These are phyloP conservation scores for Omphalea diandra DNA, from an alignment of 441 rosid species.

Conservation along the genomic window DNA sequence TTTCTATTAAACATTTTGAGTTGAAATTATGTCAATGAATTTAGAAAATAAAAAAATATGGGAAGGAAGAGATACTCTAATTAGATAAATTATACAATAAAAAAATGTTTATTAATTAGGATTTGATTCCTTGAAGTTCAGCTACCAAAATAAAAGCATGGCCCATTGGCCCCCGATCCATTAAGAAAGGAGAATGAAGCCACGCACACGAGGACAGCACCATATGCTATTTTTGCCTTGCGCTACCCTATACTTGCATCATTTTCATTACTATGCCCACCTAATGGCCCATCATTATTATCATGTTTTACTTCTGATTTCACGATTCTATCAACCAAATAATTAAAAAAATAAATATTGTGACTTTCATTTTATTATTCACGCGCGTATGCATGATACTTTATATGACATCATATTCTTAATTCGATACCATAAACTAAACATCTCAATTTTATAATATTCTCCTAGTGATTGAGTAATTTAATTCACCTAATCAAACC, in stretches of 20 bases:
- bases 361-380: no score
- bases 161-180: constrained; percentile 9
- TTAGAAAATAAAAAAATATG: no score
- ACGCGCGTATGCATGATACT: no score
- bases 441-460: no score
- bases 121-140: not conserved
- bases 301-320: not conserved
- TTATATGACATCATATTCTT: no score
- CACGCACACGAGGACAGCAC: constrained; percentile 71
- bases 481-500: no score
- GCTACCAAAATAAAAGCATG: not conserved
- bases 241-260: constrained; percentile 12
- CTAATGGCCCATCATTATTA: constrained; percentile 19
- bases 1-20: no score
- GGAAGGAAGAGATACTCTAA: no score
- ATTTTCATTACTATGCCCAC: constrained; percentile 27
- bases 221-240: constrained; percentile 32
- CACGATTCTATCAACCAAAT: not conserved
- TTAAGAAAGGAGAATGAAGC: constrained; percentile 41
- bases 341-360: not conserved
- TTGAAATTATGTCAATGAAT: no score
- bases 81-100: not conserved
- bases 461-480: no score
- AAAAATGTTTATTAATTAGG: not conserved
- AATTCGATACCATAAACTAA: no score